Evolutionary conservation across 108 stramenopile species (phyloP), one percentile per base, ranked within the genome.

Genomic region (Schizochytrium sp.): DNA sequence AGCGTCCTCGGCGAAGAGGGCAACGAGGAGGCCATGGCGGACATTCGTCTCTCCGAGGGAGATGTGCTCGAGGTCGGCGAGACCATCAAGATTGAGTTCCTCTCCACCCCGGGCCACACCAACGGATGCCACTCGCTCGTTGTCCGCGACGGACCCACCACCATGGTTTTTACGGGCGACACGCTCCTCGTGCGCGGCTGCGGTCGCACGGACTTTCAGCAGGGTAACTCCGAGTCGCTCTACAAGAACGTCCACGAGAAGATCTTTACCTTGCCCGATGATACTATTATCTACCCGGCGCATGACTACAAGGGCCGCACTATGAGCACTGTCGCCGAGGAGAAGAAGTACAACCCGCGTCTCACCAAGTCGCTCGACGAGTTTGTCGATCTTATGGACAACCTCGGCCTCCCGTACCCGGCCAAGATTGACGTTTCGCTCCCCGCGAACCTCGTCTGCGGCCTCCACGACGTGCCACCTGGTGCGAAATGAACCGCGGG

Each of bases 71-170:
- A 71, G 6, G 96, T 98, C 91, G 97, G 96, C 6, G 63, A 69
- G 63, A 69, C 55, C 72, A 88, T 95, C 25, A 92, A 91, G 60
- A 19, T 98, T 5, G 90, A 91, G 59, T 95, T 91, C 5, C 72
- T 93, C 19, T 58, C 95, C 5, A 98, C 97, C 19, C 97, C 97
- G 5, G 96, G 97, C 34, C 97, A 98, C 90, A 97, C 97, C 5
- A 91, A 90, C 60, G 96, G 96, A 5, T 98, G 97, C 91, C 88
- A 95, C 87, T 91, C 93, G 28, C 95, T 92, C 72, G 95, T 97
- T 0, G 71, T 95, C 18, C 95, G 96, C 83, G 97, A 97, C 91
- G 83, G 60, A 4, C 5, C 29, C 44, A 60, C 90, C 60, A 95
- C 92, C 58, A 94, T 94, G 60, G 96, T 96, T 43, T 95, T 97